phyloP scores from a whole-genome alignment of 78 protist genomes.

The Cyanophora paradoxa region DNA sequence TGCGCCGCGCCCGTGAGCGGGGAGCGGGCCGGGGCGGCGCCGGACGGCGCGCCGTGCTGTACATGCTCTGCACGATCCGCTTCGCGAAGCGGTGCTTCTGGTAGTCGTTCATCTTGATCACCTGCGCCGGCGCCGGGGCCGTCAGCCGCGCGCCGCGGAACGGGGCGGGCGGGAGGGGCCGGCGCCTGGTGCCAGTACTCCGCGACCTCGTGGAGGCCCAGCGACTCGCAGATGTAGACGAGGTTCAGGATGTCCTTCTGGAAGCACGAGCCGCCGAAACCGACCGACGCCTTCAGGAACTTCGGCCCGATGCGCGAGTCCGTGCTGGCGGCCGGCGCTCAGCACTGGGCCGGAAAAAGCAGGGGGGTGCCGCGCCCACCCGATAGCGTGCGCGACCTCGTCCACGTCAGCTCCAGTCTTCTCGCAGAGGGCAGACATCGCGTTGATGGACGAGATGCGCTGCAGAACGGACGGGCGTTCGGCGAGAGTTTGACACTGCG shows the following conservation, averaged over 20 bases:
- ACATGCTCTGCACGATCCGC: slow-evolving; percentile 46
- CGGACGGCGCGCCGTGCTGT: slow-evolving; percentile 65
- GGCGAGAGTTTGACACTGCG: too few relatives aligned
- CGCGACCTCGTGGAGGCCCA: slow-evolving; percentile 72
- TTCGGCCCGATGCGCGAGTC: slow-evolving; percentile 82
- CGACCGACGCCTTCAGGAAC: slow-evolving; percentile 78
- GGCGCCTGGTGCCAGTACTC: slow-evolving; percentile 73
- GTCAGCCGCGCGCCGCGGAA: neutral
- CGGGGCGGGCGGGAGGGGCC: neutral
- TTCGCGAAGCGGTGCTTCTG: slow-evolving; percentile 82
- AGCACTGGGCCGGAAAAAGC: too few relatives aligned
- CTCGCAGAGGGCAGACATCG: slow-evolving; percentile 43
- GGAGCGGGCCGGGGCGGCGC: neutral
- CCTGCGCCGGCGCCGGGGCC: slow-evolving; percentile 26
- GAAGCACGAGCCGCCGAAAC: slow-evolving; percentile 76
- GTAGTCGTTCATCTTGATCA: slow-evolving; percentile 75
- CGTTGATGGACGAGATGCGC: slow-evolving; percentile 85
- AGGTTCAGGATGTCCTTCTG: slow-evolving; percentile 89
- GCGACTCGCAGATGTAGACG: slow-evolving; percentile 74
- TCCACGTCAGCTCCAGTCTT: slow-evolving; percentile 86
- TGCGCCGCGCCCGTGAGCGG: neutral
- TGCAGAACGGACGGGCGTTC: slow-evolving; percentile 24
- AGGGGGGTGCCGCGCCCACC: too few relatives aligned
- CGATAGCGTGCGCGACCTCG: slow-evolving; percentile 74
- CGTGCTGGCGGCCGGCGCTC: too few relatives aligned